Evolutionary conservation across 106 monocot genomes (phyloP), one percentile per base, ranked within the genome.

Genomic region (Apostasia shenzhenica): DNA sequence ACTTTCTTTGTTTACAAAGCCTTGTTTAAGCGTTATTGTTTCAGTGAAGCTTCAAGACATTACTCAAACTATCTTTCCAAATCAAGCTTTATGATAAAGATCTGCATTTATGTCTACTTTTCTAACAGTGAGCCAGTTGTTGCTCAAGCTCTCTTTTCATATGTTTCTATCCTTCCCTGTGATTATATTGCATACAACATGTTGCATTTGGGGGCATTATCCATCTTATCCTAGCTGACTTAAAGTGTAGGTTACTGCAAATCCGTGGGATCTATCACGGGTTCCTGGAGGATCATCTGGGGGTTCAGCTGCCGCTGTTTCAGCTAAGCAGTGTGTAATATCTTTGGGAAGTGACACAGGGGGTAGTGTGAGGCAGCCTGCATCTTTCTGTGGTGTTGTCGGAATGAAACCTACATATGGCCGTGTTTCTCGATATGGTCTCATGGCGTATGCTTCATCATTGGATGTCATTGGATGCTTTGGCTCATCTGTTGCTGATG

Each of bases 211-310:
- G 26, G 14, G 7, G 12, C 8, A 48, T 13, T 45, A 14, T 26
- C 2, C 14, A 47, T 7, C 4, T 49, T 49, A 7, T 48, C 54
- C 12, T 9, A 54, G 42, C 38, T 55, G 11, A 55, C 43, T 9
- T 50, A 47, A 26, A 55, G 68, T 75, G 48, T 72, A 95, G 92
- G 92, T 89, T 14, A 97, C 97, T 59, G 71, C 86, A 81, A 97
- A 97, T 54, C 97, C 97, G 48, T 97, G 97, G 97, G 97, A 97
- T 74, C 59, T 79, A 41, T 77, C 84, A n/a, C 81, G 97, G 47
- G 97, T 97, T n/a, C 97, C 97, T 47, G 97, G 97, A 52, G 97
- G 97, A 67, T 97, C 97, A 66, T 97, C 92, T 5, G 97, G 97
- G 6, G 97, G 97, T 6, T 97, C 97, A 45, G 97, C 97, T 71